phyloP scores from a whole-genome alignment of 2,329 filamentous ascomycete genomes.

The Biscogniauxia mediterranea region DNA sequence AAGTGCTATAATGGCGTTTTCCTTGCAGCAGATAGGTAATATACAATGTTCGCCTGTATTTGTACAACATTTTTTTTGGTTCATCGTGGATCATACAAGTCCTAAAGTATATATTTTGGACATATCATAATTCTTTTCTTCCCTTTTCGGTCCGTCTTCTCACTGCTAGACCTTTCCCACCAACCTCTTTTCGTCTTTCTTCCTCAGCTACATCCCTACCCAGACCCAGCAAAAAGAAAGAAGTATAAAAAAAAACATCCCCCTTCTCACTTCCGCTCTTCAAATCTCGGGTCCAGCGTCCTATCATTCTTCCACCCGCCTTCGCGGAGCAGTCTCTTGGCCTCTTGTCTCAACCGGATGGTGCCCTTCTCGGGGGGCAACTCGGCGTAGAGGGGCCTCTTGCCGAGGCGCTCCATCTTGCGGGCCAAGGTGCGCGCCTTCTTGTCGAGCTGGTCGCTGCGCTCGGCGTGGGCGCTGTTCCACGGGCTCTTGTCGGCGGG shows the following conservation, averaged over 20 bases:
- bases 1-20: neutral
- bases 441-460: slow-evolving; percentile 39
- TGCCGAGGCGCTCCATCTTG: slow-evolving; percentile 30
- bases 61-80: neutral
- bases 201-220: neutral
- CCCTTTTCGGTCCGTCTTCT: slow-evolving; percentile 2
- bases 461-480: slow-evolving; percentile 60
- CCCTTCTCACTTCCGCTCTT: slow-evolving; percentile 35
- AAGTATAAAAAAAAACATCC: neutral
- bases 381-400: slow-evolving; percentile 41
- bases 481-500: slow-evolving; percentile 59
- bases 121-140: neutral
- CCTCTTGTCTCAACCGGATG: slow-evolving; percentile 49
- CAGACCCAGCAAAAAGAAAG: no score
- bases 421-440: no score
- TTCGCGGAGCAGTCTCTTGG: slow-evolving; percentile 59
- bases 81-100: neutral
- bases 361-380: slow-evolving; percentile 41
- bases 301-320: slow-evolving; percentile 57
- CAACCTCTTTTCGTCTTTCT: neutral
- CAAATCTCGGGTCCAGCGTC: slow-evolving; percentile 48
- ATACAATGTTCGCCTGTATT: neutral
- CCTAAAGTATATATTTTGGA: neutral
- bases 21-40: neutral
- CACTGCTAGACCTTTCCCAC: neutral